Evolutionary conservation across 2,329 filamentous ascomycete genomes (phyloP), one percentile per base, ranked within the genome.

Genomic region (Phialemonium atrogriseum): DNA sequence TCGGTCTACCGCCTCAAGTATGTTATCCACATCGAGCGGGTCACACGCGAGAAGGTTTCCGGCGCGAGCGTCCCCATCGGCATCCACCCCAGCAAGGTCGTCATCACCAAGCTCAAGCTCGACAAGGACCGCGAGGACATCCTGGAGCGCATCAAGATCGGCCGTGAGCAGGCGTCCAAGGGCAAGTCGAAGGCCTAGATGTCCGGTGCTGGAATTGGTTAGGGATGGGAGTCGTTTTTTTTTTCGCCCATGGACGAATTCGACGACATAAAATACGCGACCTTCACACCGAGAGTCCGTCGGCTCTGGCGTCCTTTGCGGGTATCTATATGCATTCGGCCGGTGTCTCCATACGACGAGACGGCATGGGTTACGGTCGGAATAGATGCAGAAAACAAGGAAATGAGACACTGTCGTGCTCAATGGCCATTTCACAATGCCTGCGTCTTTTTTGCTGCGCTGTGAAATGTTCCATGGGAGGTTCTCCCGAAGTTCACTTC

Each of bases 1-100:
- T 86, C 84, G 56, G 89, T 96, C 64, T 98, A 94, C 82, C 86
- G 87, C 66, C 83, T 94, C 59, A 96, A 96, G 72, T 98, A 91
- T 70, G 76, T 87, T 60, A 81, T 98, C 62, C 89, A 96, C 80
- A 67, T 98, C 65, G 89, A 95, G 79, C 86, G 89, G 57, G 81
- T 98, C 62, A 80, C 80, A 66, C 86, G 88, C 62, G 91, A 98
- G 68, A 98, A 98, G 83, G 83, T 78, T 64, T 91, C 87, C 64
- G 89, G 91, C 69, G 88, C 95, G 75, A 84, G 79, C 62, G 88
- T 96, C 36, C 89, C 89, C 45, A 75, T 96, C 60, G 86, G 86
- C 65, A 80, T 98, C 68, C 84, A 89, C 70, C 82, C 91, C 57
- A 93, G 84, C 70, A 96, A 96, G 70, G 86, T 94, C 52, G 81